phyloP scores from a whole-genome alignment of 371 early-diverging fungal species.

The Mucor piriformis region DNA sequence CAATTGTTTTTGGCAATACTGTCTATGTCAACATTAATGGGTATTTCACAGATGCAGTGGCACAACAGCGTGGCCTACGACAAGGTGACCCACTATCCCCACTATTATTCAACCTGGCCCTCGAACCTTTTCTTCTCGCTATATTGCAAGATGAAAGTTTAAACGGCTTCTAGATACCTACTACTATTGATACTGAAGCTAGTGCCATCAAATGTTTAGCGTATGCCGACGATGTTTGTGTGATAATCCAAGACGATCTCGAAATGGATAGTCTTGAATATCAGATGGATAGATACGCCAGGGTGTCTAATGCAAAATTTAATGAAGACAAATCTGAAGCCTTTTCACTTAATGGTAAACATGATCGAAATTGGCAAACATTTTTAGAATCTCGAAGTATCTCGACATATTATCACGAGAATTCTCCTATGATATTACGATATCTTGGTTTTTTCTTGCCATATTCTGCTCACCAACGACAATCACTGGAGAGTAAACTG shows the following conservation, averaged over 20 bases:
- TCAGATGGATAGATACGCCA: constrained; percentile 4
- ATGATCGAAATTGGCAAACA: neutral
- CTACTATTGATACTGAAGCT: neutral
- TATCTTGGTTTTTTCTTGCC: constrained; percentile 6
- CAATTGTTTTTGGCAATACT: neutral
- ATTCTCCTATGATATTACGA: neutral
- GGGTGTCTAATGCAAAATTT: constrained; percentile 16
- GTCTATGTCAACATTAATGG: constrained; percentile 25
- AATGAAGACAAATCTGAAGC: constrained; percentile 19
- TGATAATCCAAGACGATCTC: neutral
- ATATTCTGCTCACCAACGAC: neutral
- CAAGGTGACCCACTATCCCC: constrained; percentile 17
- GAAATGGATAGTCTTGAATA: constrained; percentile 1
- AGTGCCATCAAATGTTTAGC: constrained; percentile 1
- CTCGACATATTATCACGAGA: neutral
- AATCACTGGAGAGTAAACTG: neutral
- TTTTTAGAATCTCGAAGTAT: neutral
- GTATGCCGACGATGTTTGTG: constrained; percentile 19
- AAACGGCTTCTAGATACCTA: neutral
- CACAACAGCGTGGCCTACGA: constrained; percentile 10
- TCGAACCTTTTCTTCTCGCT: constrained; percentile 9
- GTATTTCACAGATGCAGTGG: neutral
- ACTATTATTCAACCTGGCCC: constrained; percentile 15
- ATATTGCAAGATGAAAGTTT: neutral
- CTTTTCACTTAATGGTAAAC: constrained; percentile 7